These are phyloP conservation scores for Mycotypha africana DNA, from an alignment of 371 early-diverging fungal species.

Conservation along the genomic window DNA sequence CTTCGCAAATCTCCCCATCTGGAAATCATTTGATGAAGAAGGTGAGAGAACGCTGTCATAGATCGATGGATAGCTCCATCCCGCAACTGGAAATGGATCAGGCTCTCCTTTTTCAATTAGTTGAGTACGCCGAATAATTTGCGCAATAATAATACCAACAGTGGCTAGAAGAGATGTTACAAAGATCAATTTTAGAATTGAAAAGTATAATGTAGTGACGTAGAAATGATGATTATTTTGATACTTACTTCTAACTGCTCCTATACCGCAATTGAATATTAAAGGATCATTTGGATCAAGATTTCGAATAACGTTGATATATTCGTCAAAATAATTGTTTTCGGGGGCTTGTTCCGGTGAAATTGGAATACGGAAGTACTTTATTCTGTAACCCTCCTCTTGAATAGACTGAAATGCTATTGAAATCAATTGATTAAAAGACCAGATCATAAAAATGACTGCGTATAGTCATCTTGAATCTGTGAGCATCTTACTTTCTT, in stretches of 20 bases:
- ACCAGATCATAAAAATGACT: no score
- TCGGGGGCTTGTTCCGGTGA: conserved; percentile 65
- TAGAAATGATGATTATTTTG: no score
- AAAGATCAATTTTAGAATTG: not conserved
- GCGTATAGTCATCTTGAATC: not conserved
- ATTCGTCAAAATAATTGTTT: conserved; percentile 67
- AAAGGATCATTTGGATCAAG: conserved; percentile 50
- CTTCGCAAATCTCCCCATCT: conserved; percentile 13
- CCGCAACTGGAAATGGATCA: conserved; percentile 45
- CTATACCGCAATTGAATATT: conserved; percentile 75
- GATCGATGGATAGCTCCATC: conserved; percentile 20
- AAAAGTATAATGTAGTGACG: not conserved
- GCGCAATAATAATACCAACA: conserved; percentile 58
- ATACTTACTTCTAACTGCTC: conserved; percentile 62
- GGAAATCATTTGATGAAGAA: conserved; percentile 17
- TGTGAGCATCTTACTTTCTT: conserved; percentile 42
- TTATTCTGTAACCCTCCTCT: conserved; percentile 40
- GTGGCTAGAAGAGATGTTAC: conserved; percentile 40
- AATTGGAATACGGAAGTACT: conserved; percentile 63
- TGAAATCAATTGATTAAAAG: not conserved
- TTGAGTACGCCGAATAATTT: conserved; percentile 55
- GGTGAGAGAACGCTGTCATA: conserved; percentile 4
- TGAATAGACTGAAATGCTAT: conserved; percentile 48
- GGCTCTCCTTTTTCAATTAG: conserved; percentile 33
- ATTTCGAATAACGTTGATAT: conserved; percentile 46